phyloP scores from a whole-genome alignment of 441 rosid species.

The Bruguiera hainesii region DNA sequence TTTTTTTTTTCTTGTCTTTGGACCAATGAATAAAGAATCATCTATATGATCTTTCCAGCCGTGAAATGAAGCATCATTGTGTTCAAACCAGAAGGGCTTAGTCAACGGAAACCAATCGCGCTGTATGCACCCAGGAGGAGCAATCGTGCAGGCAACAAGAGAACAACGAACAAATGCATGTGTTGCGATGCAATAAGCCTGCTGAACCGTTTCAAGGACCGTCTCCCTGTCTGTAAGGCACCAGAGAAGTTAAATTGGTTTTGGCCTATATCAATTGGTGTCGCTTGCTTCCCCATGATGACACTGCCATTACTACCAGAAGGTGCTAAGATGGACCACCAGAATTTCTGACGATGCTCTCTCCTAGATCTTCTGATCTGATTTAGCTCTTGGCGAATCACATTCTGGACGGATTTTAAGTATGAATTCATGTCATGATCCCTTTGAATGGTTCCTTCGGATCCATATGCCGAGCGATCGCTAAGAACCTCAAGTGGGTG shows the following conservation, averaged over 20 bases:
- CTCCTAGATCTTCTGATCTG: conserved; percentile 58
- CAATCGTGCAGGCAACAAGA: conserved; percentile 64
- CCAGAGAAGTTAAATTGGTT: conserved; percentile 56
- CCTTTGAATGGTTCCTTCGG: conserved; percentile 72
- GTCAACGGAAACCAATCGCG: conserved; percentile 39
- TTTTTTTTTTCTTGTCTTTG: background rate
- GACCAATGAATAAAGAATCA: conserved; percentile 59
- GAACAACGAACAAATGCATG: conserved; percentile 70
- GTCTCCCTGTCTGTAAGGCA: conserved; percentile 53
- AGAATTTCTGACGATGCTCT: conserved; percentile 53
- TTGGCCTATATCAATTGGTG: conserved; percentile 24
- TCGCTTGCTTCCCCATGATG: conserved; percentile 27
- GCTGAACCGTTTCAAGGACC: conserved; percentile 62
- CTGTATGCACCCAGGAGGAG: conserved; percentile 59
- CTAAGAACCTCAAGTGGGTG: conserved; percentile 93
- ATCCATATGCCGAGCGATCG: conserved; percentile 81
- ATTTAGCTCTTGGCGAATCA: conserved; percentile 68
- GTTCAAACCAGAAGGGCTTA: background rate
- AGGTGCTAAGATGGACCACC: conserved; percentile 68
- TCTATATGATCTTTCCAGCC: conserved; percentile 31
- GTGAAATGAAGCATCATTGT: conserved; percentile 9
- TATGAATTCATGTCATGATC: conserved; percentile 92
- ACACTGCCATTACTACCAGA: conserved; percentile 21
- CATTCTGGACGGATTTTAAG: conserved; percentile 53
- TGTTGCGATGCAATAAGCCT: conserved; percentile 77